A percentile compares a stretch with the other conserved stretches of the same genome.
Conservation (phyloP, 2,329 filamentous ascomycete genomes). For the Sodiomyces alkalinus region DNA sequence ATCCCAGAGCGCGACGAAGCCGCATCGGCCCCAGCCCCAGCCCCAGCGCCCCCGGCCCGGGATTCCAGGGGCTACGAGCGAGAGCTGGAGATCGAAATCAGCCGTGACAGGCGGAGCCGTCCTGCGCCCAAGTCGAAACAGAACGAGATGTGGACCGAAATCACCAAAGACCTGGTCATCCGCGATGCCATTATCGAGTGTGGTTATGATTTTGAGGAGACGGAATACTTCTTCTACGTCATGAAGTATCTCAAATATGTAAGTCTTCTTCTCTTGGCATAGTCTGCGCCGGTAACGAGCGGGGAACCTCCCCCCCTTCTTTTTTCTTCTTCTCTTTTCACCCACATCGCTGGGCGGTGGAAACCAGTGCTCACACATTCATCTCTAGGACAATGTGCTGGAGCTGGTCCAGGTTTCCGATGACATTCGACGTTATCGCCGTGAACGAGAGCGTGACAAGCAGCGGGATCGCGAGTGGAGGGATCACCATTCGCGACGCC, state of each 20-base stretch:
- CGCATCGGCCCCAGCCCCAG: slow-evolving; percentile 9
- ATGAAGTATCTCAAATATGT: slow-evolving; percentile 84
- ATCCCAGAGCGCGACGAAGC: slow-evolving; percentile 47
- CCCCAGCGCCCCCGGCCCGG: slow-evolving; percentile 15
- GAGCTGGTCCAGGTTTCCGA: slow-evolving; percentile 72
- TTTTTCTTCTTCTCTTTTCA: background rate
- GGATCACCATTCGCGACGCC: slow-evolving; percentile 17
- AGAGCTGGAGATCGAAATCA: slow-evolving; percentile 35
- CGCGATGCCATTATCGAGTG: slow-evolving; percentile 73
- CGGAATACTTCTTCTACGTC: slow-evolving; percentile 77
- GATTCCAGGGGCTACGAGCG: slow-evolving; percentile 24
- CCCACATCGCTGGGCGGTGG: background rate
- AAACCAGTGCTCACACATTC: slow-evolving; percentile 16
- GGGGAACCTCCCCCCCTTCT: slow-evolving; percentile 1
- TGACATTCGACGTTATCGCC: slow-evolving; percentile 54
- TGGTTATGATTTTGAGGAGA: slow-evolving; percentile 85
- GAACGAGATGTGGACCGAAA: slow-evolving; percentile 83
- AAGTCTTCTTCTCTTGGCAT: slow-evolving; percentile 25
- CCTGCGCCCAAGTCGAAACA: slow-evolving; percentile 24
- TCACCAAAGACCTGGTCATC: slow-evolving; percentile 81
- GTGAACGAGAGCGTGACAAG: slow-evolving; percentile 34
- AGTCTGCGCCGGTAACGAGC: too few relatives aligned
- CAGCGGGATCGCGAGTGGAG: slow-evolving; percentile 44
- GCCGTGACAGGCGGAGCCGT: slow-evolving; percentile 20
- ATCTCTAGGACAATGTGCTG: slow-evolving; percentile 64